Evolutionary conservation across 129 eudicot species (phyloP).

Genomic region (Apium graveolens): DNA sequence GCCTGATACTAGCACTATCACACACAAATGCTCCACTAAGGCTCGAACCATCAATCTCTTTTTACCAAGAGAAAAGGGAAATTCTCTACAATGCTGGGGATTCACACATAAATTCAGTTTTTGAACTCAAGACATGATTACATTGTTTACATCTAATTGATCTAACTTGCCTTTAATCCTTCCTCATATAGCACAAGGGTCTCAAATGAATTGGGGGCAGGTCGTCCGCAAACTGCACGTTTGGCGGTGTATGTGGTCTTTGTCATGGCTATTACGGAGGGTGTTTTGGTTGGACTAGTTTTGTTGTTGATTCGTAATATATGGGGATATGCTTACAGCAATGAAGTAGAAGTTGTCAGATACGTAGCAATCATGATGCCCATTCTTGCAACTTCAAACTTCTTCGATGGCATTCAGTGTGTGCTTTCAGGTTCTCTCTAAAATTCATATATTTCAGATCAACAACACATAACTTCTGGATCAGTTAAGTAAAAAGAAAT

Average conservation of each 20-base stretch:
- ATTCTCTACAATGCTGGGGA: neutral
- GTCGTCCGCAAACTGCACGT: conserved; percentile 27
- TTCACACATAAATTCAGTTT: neutral
- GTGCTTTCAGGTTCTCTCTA: conserved; percentile 5
- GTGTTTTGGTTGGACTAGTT: conserved; percentile 18
- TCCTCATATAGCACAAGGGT: conserved; percentile 15
- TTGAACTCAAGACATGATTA: neutral
- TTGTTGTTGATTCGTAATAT: conserved; percentile 18
- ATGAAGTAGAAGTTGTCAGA: conserved; percentile 24
- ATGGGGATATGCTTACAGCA: conserved; percentile 40
- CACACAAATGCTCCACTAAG: neutral
- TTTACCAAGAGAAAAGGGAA: neutral
- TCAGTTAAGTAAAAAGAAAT: neutral
- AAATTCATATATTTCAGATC: neutral
- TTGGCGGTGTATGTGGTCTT: conserved; percentile 27
- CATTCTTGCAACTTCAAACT: conserved; percentile 24
- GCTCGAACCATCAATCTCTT: neutral
- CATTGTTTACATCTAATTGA: neutral
- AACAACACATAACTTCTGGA: neutral
- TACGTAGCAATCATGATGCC: conserved; percentile 31
- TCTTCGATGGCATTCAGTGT: conserved; percentile 13
- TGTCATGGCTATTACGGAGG: conserved; percentile 27
- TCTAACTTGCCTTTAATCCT: neutral
- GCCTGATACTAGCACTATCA: neutral
- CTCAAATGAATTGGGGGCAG: conserved; percentile 44